Evolutionary conservation across 495 filamentous ascomycete genomes (phyloP).

Genomic region (Penicillium turbatum): DNA sequence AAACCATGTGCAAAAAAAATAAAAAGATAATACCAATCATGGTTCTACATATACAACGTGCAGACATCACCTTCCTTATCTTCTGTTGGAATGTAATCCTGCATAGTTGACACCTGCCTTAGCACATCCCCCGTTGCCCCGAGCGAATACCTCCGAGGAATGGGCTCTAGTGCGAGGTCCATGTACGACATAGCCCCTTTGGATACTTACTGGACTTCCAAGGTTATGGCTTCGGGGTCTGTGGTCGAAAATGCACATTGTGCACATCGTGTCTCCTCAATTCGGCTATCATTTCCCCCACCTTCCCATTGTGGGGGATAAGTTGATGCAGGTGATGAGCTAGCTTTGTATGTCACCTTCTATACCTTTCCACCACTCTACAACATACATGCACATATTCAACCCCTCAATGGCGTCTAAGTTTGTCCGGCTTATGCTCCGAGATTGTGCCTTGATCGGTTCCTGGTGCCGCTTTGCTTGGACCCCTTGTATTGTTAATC

Average conservation of each 20-base stretch:
- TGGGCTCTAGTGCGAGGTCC: conserved; percentile 4
- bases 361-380: background rate
- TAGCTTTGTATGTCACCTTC: conserved; percentile 3
- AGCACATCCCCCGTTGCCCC: background rate
- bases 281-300: background rate
- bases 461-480: background rate
- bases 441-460: background rate
- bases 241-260: background rate
- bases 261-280: background rate
- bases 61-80: background rate
- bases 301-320: background rate
- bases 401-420: background rate
- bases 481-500: background rate
- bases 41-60: too few relatives aligned
- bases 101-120: background rate
- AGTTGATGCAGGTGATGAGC: background rate
- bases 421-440: too few relatives aligned
- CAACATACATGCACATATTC: background rate
- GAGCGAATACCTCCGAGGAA: background rate
- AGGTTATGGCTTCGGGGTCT: background rate
- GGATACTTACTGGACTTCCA: background rate
- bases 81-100: background rate
- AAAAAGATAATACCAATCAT: too few relatives aligned
- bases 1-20: too few relatives aligned
- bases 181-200: conserved; percentile 3